Conservation (phyloP, 352 stramenopile genomes). For the Peronospora destructor region DNA sequence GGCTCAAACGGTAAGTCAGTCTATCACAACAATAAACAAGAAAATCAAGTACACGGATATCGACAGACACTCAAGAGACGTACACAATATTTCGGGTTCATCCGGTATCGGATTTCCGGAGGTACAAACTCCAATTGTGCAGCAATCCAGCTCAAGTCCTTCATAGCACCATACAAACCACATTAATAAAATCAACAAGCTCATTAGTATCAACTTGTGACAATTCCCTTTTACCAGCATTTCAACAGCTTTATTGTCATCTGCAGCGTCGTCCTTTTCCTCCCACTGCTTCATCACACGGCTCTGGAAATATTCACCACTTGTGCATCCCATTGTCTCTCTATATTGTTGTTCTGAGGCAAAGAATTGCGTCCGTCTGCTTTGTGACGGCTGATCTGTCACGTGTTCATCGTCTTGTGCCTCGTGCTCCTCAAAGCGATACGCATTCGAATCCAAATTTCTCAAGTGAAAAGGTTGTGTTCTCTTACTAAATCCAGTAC, state of each 20-base stretch:
- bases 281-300: constrained; percentile 63
- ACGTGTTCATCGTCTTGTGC: constrained; percentile 23
- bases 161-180: neutral
- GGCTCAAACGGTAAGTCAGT: constrained; percentile 36
- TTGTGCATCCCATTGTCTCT: constrained; percentile 22
- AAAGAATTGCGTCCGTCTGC: constrained; percentile 54
- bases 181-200: neutral
- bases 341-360: constrained; percentile 49
- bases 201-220: neutral
- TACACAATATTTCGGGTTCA: constrained; percentile 74
- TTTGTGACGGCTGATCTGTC: neutral
- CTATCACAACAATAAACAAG: constrained; percentile 18
- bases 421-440: constrained; percentile 45
- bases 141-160: constrained; percentile 71
- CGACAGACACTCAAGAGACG: constrained; percentile 13
- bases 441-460: constrained; percentile 63
- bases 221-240: constrained; percentile 30
- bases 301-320: constrained; percentile 55
- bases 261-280: constrained; percentile 37
- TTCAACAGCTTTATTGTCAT: constrained; percentile 21
- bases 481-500: constrained; percentile 11
- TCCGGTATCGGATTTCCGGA: constrained; percentile 48
- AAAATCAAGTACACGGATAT: constrained; percentile 1
- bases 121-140: constrained; percentile 42
- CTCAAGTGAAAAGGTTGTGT: constrained; percentile 22